A percentile compares a stretch with the other conserved stretches of the same genome.
phyloP scores from a whole-genome alignment of 1,284 basidiomycete genomes.

The Naganishia albida region DNA sequence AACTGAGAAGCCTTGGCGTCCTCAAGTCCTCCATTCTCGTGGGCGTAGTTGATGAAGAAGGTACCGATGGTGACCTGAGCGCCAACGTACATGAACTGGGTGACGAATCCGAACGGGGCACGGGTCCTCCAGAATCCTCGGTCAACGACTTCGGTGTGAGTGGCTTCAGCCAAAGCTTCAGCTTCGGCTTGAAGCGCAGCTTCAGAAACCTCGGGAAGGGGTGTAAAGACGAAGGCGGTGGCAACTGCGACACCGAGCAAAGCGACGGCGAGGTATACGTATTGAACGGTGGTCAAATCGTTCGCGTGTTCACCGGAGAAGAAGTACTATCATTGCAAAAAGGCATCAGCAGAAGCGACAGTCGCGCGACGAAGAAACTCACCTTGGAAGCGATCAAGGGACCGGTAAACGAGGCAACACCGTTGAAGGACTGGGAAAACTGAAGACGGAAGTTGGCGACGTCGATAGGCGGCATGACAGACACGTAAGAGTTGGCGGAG shows the following conservation, averaged over 20 bases:
- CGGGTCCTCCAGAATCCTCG: conserved; percentile 68
- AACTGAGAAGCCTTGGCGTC: conserved; percentile 63
- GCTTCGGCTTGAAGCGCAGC: conserved; percentile 47
- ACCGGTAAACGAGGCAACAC: conserved; percentile 73
- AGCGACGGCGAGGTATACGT: conserved; percentile 76
- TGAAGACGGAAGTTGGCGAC: conserved; percentile 76
- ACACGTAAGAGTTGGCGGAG: conserved; percentile 77
- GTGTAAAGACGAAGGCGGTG: conserved; percentile 69
- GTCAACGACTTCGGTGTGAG: conserved; percentile 56
- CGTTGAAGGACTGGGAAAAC: conserved; percentile 79
- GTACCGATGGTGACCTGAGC: conserved; percentile 73
- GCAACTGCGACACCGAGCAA: conserved; percentile 62
- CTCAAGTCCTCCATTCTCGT: conserved; percentile 64
- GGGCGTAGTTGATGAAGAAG: conserved; percentile 70
- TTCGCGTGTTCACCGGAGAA: conserved; percentile 66
- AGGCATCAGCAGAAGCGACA: conserved; percentile 3
- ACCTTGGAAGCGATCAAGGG: conserved; percentile 69
- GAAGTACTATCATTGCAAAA: conserved; percentile 63
- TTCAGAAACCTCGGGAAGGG: conserved; percentile 73
- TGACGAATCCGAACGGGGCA: conserved; percentile 69
- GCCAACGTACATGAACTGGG: conserved; percentile 70
- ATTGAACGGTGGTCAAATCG: conserved; percentile 71
- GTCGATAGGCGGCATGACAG: conserved; percentile 60
- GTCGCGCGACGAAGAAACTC: background rate
- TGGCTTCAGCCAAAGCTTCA: conserved; percentile 62